Percentiles rank a stretch among this genome's conserved stretches.
Evolutionary conservation across 106 monocot genomes (phyloP).

Genomic region (Iris macrosiphon): DNA sequence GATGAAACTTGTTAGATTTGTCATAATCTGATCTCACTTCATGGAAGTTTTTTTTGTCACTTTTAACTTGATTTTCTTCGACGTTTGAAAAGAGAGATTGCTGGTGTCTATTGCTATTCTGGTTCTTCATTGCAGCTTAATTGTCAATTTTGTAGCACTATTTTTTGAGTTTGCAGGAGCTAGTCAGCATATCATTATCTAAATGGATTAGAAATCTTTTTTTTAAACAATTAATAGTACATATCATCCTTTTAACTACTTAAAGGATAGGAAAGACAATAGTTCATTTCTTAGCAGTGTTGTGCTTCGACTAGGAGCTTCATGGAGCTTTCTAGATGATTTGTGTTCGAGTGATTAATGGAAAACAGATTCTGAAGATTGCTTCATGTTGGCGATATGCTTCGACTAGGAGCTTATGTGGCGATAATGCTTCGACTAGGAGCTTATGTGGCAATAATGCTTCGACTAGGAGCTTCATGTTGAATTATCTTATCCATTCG

Average conservation of each 20-base stretch:
- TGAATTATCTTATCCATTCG: neutral
- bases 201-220: no score
- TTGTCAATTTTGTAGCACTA: neutral
- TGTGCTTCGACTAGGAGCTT: neutral
- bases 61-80: neutral
- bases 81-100: neutral
- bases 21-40: neutral
- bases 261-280: neutral
- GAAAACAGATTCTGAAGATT: no score
- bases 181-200: no score
- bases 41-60: neutral
- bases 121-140: slow-evolving; percentile 8
- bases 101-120: neutral
- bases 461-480: neutral
- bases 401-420: slow-evolving; percentile 4
- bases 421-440: no score
- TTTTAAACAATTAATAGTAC: no score
- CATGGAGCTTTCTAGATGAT: neutral
- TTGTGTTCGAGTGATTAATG: no score
- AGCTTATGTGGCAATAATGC: neutral
- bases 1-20: neutral
- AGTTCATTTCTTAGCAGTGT: neutral
- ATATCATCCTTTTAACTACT: no score
- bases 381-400: no score
- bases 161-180: neutral